Evolutionary conservation across 2,329 filamentous ascomycete genomes (phyloP).

Genomic region (Aspergillus candidus): DNA sequence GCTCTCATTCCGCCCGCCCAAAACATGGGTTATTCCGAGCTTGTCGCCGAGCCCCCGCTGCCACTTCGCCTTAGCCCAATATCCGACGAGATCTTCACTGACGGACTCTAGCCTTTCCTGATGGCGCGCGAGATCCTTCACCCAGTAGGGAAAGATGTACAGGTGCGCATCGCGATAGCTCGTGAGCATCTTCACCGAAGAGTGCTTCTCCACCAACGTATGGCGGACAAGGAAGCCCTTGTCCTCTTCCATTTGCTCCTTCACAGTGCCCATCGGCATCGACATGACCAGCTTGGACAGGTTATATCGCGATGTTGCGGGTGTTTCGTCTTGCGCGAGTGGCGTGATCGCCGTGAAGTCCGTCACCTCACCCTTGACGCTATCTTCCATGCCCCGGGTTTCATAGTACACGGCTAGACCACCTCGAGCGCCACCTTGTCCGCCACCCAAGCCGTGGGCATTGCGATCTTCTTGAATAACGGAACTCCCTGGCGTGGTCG

Average conservation of each 20-base stretch:
- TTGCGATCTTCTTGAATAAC: slow-evolving; percentile 42
- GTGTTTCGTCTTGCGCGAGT: slow-evolving; percentile 47
- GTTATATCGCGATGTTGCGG: slow-evolving; percentile 54
- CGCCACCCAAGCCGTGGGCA: slow-evolving; percentile 44
- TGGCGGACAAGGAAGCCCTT: slow-evolving; percentile 64
- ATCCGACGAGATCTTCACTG: slow-evolving; percentile 84
- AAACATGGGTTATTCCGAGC: slow-evolving; percentile 62
- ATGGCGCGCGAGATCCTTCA: slow-evolving; percentile 71
- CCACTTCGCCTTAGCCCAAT: slow-evolving; percentile 95
- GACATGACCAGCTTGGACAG: slow-evolving; percentile 78
- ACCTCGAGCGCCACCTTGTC: slow-evolving; percentile 60
- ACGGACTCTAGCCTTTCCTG: slow-evolving; percentile 83
- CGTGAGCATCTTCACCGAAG: slow-evolving; percentile 71
- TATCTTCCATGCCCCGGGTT: slow-evolving; percentile 64
- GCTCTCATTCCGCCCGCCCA: slow-evolving; percentile 43
- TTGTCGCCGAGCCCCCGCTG: slow-evolving; percentile 74
- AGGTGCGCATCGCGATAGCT: slow-evolving; percentile 87
- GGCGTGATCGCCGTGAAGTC: slow-evolving; percentile 81
- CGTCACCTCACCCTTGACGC: slow-evolving; percentile 83
- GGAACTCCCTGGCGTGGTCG: slow-evolving; percentile 60
- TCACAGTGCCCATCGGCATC: slow-evolving; percentile 81
- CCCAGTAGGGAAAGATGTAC: slow-evolving; percentile 89
- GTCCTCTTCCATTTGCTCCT: slow-evolving; percentile 71
- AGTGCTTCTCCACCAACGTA: slow-evolving; percentile 66
- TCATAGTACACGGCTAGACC: slow-evolving; percentile 89